Evolutionary conservation across 1,139 yeast genomes (phyloP).

Genomic region (Hyphopichia burtonii): DNA sequence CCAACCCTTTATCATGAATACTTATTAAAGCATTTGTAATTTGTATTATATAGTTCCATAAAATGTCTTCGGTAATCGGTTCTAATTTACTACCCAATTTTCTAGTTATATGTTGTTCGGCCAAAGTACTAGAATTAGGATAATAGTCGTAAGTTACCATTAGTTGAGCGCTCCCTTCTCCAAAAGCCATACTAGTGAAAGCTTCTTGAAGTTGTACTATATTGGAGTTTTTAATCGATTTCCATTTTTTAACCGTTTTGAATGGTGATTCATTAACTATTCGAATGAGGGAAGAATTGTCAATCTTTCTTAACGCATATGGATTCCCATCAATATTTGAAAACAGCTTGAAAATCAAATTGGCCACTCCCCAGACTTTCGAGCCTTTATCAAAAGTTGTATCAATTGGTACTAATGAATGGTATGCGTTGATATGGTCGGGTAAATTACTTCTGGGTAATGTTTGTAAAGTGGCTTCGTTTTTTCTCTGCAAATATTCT

Average conservation of each 20-base stretch:
- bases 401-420: slow-evolving; percentile 84
- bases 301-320: slow-evolving; percentile 74
- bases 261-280: slow-evolving; percentile 57
- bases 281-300: slow-evolving; percentile 44
- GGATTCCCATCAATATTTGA: slow-evolving; percentile 77
- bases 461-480: slow-evolving; percentile 78
- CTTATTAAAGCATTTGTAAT: slow-evolving; percentile 62
- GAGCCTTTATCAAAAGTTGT: slow-evolving; percentile 50
- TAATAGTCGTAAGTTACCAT: slow-evolving; percentile 41
- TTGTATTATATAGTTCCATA: slow-evolving; percentile 81
- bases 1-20: slow-evolving; percentile 61
- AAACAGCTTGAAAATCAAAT: slow-evolving; percentile 74
- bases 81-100: slow-evolving; percentile 35
- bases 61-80: slow-evolving; percentile 57
- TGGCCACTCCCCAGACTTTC: slow-evolving; percentile 58
- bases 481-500: slow-evolving; percentile 67
- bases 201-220: slow-evolving; percentile 74
- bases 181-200: slow-evolving; percentile 85
- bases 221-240: slow-evolving; percentile 52
- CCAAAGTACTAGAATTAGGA: slow-evolving; percentile 32
- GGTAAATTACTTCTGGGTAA: slow-evolving; percentile 65
- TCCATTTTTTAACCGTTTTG: slow-evolving; percentile 41
- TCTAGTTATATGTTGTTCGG: slow-evolving; percentile 33
- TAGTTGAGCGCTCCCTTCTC: slow-evolving; percentile 51
- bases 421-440: slow-evolving; percentile 76